These are phyloP conservation scores for Daldinia concentrica DNA, from an alignment of 495 filamentous ascomycete genomes.

Conservation along the genomic window DNA sequence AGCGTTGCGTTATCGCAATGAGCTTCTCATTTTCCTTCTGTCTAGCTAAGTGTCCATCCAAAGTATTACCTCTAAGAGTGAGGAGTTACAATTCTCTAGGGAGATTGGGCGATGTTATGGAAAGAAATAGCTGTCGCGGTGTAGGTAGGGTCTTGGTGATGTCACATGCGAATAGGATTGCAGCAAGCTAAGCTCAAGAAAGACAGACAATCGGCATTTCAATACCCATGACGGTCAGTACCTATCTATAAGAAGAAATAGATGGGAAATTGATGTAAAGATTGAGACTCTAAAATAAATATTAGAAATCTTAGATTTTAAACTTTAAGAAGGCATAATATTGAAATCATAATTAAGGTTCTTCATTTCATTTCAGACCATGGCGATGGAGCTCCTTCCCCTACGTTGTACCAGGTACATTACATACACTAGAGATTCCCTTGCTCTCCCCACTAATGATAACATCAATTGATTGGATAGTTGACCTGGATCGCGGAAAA, in stretches of 20 bases:
- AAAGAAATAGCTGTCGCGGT: conserved; percentile 24
- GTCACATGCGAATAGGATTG: conserved; percentile 41
- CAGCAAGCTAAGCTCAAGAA: conserved; percentile 22
- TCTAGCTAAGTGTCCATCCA: conserved; percentile 16
- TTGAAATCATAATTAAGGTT: conserved; percentile 30
- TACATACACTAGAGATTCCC: background rate
- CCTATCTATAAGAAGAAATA: conserved; percentile 1
- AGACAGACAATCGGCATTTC: conserved; percentile 5
- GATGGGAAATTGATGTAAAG: background rate
- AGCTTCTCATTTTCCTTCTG: conserved; percentile 32
- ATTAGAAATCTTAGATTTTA: background rate
- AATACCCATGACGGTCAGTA: conserved; percentile 2
- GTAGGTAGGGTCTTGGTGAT: conserved; percentile 36
- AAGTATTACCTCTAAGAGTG: background rate
- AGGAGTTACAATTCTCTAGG: conserved; percentile 1
- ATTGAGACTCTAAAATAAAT: background rate
- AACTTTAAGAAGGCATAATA: conserved; percentile 32
- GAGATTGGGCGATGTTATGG: background rate
- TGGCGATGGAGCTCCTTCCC: conserved; percentile 16
- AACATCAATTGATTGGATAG: background rate
- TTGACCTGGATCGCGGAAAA: background rate
- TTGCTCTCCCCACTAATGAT: conserved; percentile 19
- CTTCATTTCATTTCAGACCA: conserved; percentile 30
- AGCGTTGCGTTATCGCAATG: conserved; percentile 37
- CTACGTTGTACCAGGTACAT: background rate